phyloP scores from a whole-genome alignment of 2,329 filamentous ascomycete species.

The Geosmithia flava region DNA sequence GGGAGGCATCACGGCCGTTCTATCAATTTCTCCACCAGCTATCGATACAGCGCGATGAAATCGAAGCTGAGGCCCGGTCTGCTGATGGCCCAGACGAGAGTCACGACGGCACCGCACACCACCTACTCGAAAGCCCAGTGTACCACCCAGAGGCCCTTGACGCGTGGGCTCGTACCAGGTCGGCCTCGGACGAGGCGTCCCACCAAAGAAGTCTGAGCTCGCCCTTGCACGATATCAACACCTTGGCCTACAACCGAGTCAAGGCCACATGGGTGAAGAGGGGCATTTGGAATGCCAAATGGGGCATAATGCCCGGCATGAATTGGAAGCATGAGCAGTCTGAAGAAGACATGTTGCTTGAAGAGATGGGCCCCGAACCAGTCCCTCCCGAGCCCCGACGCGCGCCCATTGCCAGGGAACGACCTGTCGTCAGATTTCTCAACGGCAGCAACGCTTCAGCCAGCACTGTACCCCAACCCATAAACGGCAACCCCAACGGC shows the following conservation, averaged over 20 bases:
- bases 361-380: background rate
- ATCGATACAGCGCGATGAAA: background rate
- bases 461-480: too few relatives aligned
- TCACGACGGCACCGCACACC: too few relatives aligned
- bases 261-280: background rate
- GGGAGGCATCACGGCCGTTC: background rate
- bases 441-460: too few relatives aligned
- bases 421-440: too few relatives aligned
- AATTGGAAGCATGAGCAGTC: background rate
- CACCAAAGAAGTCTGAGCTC: background rate
- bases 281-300: background rate
- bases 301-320: background rate
- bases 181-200: background rate
- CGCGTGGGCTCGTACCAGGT: background rate
- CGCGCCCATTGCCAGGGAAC: too few relatives aligned
- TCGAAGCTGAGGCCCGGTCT: background rate
- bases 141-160: background rate
- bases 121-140: too few relatives aligned
- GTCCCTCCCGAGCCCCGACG: too few relatives aligned
- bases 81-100: too few relatives aligned
- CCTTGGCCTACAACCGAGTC: background rate
- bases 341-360: background rate
- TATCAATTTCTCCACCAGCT: background rate
- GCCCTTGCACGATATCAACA: background rate
- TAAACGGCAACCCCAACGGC: too few relatives aligned